phyloP scores from a whole-genome alignment of 2,329 filamentous ascomycete species.

The Pseudogymnoascus sp. region DNA sequence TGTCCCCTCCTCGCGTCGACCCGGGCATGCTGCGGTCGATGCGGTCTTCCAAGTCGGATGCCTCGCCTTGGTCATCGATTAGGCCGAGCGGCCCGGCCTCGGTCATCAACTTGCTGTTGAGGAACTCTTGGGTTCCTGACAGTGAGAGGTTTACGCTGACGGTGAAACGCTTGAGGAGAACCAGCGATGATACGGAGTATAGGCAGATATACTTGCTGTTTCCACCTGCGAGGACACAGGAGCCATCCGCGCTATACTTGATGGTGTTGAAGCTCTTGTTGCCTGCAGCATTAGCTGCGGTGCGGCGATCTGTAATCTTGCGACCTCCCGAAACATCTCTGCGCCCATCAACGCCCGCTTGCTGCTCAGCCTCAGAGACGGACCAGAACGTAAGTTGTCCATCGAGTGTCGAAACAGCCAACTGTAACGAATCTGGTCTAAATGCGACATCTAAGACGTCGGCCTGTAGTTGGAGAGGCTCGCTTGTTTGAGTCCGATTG shows the following conservation, averaged over 20 bases:
- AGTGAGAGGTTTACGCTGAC: conserved; percentile 93
- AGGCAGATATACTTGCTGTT: conserved; percentile 98
- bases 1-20: conserved; percentile 73
- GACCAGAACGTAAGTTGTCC: conserved; percentile 95
- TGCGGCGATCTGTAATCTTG: conserved; percentile 76
- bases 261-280: conserved; percentile 87
- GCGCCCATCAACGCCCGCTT: conserved; percentile 77
- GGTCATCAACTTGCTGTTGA: conserved; percentile 85
- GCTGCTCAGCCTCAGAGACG: conserved; percentile 76
- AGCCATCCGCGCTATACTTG: conserved; percentile 84
- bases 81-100: conserved; percentile 78
- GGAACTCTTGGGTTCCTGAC: conserved; percentile 91
- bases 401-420: conserved; percentile 86
- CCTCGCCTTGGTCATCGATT: conserved; percentile 82
- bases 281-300: conserved; percentile 80
- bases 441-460: conserved; percentile 83
- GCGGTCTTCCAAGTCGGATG: conserved; percentile 79
- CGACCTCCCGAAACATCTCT: conserved; percentile 89
- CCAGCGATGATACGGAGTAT: conserved; percentile 89
- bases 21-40: conserved; percentile 74
- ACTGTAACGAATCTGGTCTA: conserved; percentile 80
- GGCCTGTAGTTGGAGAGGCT: conserved; percentile 83
- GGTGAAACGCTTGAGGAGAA: conserved; percentile 87
- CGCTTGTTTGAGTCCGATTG: conserved; percentile 84
- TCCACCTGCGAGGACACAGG: conserved; percentile 79